Evolutionary conservation across 73 alveolate genomes (phyloP).

Genomic region (Breviolum minutum): DNA sequence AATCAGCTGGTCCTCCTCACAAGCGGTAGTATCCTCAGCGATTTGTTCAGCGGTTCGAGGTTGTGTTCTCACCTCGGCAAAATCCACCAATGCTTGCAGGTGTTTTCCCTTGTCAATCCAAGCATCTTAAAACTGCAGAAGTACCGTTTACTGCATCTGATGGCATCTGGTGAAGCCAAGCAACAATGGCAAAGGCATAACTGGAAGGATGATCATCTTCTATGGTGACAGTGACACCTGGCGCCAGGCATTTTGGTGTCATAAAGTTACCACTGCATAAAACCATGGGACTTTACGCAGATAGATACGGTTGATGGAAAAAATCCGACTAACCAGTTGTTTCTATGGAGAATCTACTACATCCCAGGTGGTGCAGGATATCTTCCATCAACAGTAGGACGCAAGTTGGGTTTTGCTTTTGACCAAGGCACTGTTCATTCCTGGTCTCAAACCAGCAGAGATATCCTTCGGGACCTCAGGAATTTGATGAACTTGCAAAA

Average conservation of each 20-base stretch:
- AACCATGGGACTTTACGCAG: not conserved
- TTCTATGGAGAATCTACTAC: no score
- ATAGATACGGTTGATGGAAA: no score
- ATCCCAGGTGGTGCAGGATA: no score
- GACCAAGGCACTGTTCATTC: conserved; percentile 80
- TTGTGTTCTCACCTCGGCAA: conserved; percentile 66
- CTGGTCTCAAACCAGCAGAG: conserved; percentile 87
- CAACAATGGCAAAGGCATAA: conserved; percentile 60
- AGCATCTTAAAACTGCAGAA: not conserved
- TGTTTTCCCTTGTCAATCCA: not conserved
- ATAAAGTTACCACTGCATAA: not conserved
- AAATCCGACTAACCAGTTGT: no score
- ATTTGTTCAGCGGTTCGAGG: conserved; percentile 70
- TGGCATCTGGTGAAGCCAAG: not conserved
- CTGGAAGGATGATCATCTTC: conserved; percentile 94
- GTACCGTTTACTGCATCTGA: not conserved
- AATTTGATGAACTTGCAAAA: not conserved
- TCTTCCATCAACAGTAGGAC: no score
- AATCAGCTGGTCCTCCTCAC: conserved; percentile 52
- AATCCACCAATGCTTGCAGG: not conserved
- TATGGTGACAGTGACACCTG: conserved; percentile 66
- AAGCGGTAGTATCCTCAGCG: conserved; percentile 61
- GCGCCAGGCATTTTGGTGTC: not conserved
- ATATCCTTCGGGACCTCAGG: conserved; percentile 84
- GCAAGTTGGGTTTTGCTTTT: not conserved